A percentile compares a stretch with the other conserved stretches of the same genome.
Conservation (phyloP, 805 yeast genomes). For the Metschnikowia sp. region DNA sequence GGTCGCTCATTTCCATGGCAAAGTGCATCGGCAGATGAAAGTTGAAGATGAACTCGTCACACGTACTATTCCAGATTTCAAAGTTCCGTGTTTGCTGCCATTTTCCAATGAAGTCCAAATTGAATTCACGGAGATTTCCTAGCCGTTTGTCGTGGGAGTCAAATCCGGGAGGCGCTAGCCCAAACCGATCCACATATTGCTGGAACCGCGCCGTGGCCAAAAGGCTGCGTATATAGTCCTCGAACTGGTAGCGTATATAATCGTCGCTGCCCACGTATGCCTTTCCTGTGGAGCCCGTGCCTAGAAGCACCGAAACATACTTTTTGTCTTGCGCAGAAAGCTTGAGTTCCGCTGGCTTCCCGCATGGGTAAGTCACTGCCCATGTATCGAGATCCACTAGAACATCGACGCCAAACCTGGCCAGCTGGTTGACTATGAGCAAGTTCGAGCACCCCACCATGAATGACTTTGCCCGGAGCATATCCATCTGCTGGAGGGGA, state of each 20-base stretch:
- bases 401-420: conserved; percentile 60
- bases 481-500: conserved; percentile 88
- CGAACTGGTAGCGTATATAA: conserved; percentile 81
- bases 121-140: conserved; percentile 32
- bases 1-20: conserved; percentile 20
- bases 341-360: conserved; percentile 29
- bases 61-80: conserved; percentile 37
- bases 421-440: conserved; percentile 61
- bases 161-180: conserved; percentile 43
- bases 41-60: conserved; percentile 45
- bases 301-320: conserved; percentile 61
- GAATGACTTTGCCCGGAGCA: conserved; percentile 63
- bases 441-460: conserved; percentile 88
- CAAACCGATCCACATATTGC: conserved; percentile 46
- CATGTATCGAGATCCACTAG: conserved; percentile 67
- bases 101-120: conserved; percentile 25
- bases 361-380: conserved; percentile 43
- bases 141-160: conserved; percentile 14
- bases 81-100: conserved; percentile 37
- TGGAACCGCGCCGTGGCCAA: conserved; percentile 69
- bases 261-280: conserved; percentile 60
- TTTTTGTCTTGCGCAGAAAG: conserved; percentile 55
- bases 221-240: conserved; percentile 80
- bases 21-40: conserved; percentile 41
- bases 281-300: conserved; percentile 35